A percentile compares a stretch with the other conserved stretches of the same genome.
These are phyloP conservation scores for Haplosporangium gracile DNA, from an alignment of 192 early-diverging fungal genomes.

Conservation along the genomic window DNA sequence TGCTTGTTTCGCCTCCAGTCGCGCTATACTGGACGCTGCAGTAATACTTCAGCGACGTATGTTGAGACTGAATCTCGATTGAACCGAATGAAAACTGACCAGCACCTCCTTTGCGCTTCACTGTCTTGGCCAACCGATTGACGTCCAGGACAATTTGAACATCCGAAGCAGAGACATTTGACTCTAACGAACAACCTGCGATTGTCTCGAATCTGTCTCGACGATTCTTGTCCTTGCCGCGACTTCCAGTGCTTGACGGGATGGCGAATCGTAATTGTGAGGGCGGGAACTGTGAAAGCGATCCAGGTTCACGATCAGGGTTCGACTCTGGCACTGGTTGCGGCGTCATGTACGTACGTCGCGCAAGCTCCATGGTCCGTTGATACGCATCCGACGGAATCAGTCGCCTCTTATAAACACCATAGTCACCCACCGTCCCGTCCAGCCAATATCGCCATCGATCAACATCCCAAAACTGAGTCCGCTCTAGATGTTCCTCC, in stretches of 20 bases:
- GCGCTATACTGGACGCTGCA: not conserved
- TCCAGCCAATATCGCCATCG: slow-evolving; percentile 54
- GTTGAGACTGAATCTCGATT: slow-evolving; percentile 36
- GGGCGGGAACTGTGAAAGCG: not conserved
- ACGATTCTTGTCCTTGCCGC: not conserved
- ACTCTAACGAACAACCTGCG: slow-evolving; percentile 6
- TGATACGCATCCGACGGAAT: not conserved
- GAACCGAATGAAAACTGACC: slow-evolving; percentile 31
- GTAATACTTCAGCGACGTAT: slow-evolving; percentile 4
- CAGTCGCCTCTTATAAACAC: slow-evolving; percentile 38
- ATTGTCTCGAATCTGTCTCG: not conserved
- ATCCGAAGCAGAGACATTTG: not conserved
- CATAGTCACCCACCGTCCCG: slow-evolving; percentile 13
- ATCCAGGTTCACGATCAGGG: not conserved
- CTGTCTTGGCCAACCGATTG: slow-evolving; percentile 32
- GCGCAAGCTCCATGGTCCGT: not conserved
- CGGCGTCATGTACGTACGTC: slow-evolving; percentile 4
- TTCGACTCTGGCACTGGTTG: not conserved
- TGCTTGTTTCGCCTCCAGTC: not conserved
- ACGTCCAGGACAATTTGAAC: slow-evolving; percentile 30
- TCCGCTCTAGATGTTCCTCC: slow-evolving; percentile 21
- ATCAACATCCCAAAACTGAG: slow-evolving; percentile 49
- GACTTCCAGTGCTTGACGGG: not conserved
- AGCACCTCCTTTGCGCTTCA: not conserved
- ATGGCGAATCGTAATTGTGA: not conserved